Base-by-base conservation (phyloP, 805 yeast genomes). In the Sungouiella thailandica region DNA sequence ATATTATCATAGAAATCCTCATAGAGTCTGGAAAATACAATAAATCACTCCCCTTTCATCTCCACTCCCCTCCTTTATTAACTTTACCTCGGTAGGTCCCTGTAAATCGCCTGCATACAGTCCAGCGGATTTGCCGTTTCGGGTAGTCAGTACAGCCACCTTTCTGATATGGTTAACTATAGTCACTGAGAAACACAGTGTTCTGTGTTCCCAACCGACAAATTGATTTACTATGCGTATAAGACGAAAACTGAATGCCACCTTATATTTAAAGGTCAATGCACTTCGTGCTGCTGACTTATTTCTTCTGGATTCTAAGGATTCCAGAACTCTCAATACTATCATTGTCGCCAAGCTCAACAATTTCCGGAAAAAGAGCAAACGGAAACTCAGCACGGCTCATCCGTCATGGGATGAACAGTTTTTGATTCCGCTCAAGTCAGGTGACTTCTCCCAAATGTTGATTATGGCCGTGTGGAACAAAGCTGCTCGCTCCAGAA, bases 381-480 rank as follows among this genome's bases (percentile, higher is more conserved):
- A 53, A 23, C 51, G 56, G 25, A 61, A 55, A 39, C 37, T 54
- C 19, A 47, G 56, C 39, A 62, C 71, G 6, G 43, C 43, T 23
- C 58, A 62, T 28, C 72, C 71, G 3, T 53, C 58, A 31, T 66
- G 72, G 72, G 65, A 66, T 34, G 55, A 58, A 17, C 46, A 50
- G 5, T 35, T 66, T 8, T 18, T 39, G 1, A 32, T 66, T 4
- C 71, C 69, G 1, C 47, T 66, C 34, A 43, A 35, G n/a, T 26
- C 23, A 1, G 47, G 47, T 23, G 69, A 58, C 36, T 45, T 37
- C 36, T 47, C 62, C 2, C 63, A 55, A 31, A 29, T 60, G 2
- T 37, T 67, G 19, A 46, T 47, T 2, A 43, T 67, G 31, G 50
- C 62, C 2, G 63, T 67, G 1, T 65, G 71, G 69, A 70, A 64